Conservation (phyloP, 495 filamentous ascomycete species). For the Neurospora sp. region DNA sequence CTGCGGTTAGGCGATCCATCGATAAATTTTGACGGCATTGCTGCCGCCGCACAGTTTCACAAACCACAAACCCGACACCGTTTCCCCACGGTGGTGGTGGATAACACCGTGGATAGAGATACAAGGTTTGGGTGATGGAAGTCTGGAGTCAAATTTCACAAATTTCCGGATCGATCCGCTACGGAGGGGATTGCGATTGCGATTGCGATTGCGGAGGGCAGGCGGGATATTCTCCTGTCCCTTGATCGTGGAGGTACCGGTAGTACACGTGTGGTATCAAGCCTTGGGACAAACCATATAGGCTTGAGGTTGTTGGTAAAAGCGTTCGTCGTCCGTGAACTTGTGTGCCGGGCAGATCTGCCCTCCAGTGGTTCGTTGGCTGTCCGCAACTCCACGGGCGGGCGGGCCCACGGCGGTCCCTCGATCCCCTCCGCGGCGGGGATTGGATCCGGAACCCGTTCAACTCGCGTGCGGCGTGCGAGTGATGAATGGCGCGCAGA, state of each 20-base stretch:
- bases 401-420: background rate
- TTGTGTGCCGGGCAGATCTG: background rate
- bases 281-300: background rate
- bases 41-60: background rate
- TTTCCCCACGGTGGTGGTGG: background rate
- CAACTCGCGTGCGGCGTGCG: background rate
- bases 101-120: background rate
- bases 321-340: background rate
- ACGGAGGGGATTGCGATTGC: background rate
- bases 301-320: background rate
- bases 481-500: background rate
- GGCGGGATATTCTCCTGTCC: background rate
- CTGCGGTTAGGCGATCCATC: background rate
- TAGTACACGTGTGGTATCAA: background rate
- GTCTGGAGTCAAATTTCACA: background rate
- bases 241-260: background rate
- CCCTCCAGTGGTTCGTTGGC: background rate
- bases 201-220: background rate
- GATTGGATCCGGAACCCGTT: background rate
- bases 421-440: background rate
- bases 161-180: background rate
- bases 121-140: background rate
- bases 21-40: background rate
- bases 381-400: background rate
- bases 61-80: background rate